Base-by-base conservation (phyloP, 192 early-diverging fungal genomes). In the Mortierella hygrophila region DNA sequence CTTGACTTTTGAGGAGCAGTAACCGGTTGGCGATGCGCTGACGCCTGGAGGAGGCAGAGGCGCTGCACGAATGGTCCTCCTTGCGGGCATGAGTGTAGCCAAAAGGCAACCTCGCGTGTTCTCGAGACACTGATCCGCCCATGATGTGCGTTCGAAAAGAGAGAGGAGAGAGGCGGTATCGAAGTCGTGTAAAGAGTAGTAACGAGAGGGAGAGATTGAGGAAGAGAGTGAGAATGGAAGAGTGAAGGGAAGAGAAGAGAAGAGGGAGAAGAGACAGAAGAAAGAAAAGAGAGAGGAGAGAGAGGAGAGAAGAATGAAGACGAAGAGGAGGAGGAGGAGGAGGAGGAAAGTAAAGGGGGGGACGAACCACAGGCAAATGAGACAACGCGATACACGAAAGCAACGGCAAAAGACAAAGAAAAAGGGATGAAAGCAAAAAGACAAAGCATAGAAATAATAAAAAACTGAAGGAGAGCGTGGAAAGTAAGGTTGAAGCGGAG, bases 21-120 rank as follows among this genome's bases (percentile, higher is more conserved):
- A 85, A 70, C 2, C 83, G 78, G 18, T 60, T 68, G 16, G 83
- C 83, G 18, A 85, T 41, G 3, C 83, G 83, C n/a, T 69, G 76
- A 52, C 78, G 78, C 13, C 73, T 70, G 4, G 78, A 65, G 35
- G 76, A 70, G 16, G 80, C 38, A 11, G 77, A 49, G 16, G 60
- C 47, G 7, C 35, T 70, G 18, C 44, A 70, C 15, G 75, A 38
- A 35, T 85, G 78, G 21, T 80, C 83, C 26, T 85, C 78, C 20
- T 60, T 72, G 40, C 78, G 83, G 16, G 83, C 78, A 37, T 85
- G 78, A 6, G 83, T 80, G 73, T 85, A 85, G 57, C 74, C 83
- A 72, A 85, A 85, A 6, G 83, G 83, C 13, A 85, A 63, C 42
- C 72, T 79, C 32, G 83, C 83, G 41, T 85, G 83, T 68, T 85